phyloP scores from a whole-genome alignment of 768 basidiomycete species.

The Pulveroboletus sp. region DNA sequence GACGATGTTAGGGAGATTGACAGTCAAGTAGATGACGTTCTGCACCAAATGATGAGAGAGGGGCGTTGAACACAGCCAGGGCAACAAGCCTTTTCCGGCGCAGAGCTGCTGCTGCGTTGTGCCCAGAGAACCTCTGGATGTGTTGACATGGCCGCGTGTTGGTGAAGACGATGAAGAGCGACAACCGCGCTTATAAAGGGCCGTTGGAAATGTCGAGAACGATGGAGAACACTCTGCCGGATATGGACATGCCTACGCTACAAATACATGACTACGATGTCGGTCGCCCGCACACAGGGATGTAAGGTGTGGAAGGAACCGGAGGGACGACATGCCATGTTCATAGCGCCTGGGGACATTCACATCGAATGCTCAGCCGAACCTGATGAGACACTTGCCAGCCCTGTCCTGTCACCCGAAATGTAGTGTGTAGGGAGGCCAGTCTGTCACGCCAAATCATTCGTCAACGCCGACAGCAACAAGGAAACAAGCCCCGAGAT shows the following conservation, averaged over 20 bases:
- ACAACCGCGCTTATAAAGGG: neutral
- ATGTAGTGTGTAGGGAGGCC: too few species aligned
- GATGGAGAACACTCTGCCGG: slow-evolving; percentile 27
- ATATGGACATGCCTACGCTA: slow-evolving; percentile 8
- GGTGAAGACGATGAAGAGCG: slow-evolving; percentile 4
- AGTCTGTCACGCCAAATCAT: too few species aligned
- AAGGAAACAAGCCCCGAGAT: too few species aligned
- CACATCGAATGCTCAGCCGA: too few species aligned
- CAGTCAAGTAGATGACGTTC: slow-evolving; percentile 85
- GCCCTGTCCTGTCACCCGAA: too few species aligned
- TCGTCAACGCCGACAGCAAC: too few species aligned
- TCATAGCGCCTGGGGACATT: too few species aligned
- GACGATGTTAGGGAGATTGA: slow-evolving; percentile 76
- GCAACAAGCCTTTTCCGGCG: slow-evolving; percentile 57
- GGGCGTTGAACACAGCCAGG: neutral
- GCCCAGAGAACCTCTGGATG: slow-evolving; percentile 96
- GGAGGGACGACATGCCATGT: too few species aligned
- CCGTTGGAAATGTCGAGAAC: slow-evolving; percentile 29
- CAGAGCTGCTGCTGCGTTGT: slow-evolving; percentile 72
- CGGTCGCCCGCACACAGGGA: too few species aligned
- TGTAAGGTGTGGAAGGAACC: too few species aligned
- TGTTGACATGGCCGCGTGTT: slow-evolving; percentile 32
- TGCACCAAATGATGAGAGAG: slow-evolving; percentile 27
- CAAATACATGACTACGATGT: too few species aligned
- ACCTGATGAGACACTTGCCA: too few species aligned